Evolutionary conservation across 352 stramenopile genomes (phyloP).

Genomic region (Globisporangium sylvaticum): DNA sequence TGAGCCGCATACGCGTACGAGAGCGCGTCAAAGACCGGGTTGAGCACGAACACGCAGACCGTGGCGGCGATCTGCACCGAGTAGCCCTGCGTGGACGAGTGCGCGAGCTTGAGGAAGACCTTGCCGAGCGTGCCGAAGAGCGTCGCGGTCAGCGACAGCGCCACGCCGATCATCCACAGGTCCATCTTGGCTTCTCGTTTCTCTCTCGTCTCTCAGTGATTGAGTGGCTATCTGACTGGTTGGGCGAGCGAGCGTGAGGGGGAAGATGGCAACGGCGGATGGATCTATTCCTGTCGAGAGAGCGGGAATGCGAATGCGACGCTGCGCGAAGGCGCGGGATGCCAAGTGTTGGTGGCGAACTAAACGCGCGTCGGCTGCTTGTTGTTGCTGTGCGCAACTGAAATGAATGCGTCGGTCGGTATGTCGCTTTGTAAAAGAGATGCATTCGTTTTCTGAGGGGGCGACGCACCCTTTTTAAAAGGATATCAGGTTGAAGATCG

Average conservation of each 20-base stretch:
- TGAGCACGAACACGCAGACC: constrained; percentile 78
- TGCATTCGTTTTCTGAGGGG: not conserved
- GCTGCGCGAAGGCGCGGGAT: not conserved
- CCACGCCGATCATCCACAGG: constrained; percentile 74
- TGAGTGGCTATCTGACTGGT: not conserved
- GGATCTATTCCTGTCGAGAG: constrained; percentile 3
- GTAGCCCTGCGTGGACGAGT: constrained; percentile 54
- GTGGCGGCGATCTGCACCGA: constrained; percentile 67
- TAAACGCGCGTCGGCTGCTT: not conserved
- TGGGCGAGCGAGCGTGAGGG: not conserved
- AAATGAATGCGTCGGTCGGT: not conserved
- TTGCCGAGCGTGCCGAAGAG: constrained; percentile 85
- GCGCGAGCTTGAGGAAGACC: constrained; percentile 83
- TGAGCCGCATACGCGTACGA: constrained; percentile 84
- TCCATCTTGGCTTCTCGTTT: not conserved
- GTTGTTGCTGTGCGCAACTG: not conserved
- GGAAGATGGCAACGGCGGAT: not conserved
- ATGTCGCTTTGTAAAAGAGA: constrained; percentile 7
- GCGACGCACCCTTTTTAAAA: not conserved
- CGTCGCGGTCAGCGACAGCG: constrained; percentile 75
- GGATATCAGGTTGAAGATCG: not conserved
- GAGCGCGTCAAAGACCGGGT: constrained; percentile 83
- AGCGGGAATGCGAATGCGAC: not conserved
- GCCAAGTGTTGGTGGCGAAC: not conserved
- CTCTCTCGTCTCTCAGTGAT: not conserved